Evolutionary conservation across 164 flowering plant species (phyloP).

Genomic region (Magnolia kwangsiensis): DNA sequence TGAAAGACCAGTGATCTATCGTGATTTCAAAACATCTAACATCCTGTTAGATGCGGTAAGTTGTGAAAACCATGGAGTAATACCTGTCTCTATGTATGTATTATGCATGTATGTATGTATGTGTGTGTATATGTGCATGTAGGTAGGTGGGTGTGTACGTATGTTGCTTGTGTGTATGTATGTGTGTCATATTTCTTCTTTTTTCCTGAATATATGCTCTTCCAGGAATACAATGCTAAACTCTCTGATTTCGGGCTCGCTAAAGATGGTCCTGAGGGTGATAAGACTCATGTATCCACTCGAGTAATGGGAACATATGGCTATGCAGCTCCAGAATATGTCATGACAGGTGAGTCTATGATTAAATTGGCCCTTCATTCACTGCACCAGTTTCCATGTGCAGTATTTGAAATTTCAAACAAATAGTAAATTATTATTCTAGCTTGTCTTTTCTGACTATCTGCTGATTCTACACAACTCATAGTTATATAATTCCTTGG

Average conservation of each 20-base stretch:
- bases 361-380: too few relatives aligned
- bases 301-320: slow-evolving; percentile 91
- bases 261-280: slow-evolving; percentile 86
- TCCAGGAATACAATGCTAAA: slow-evolving; percentile 78
- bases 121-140: background rate
- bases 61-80: background rate
- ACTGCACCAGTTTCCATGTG: too few relatives aligned
- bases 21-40: slow-evolving; percentile 44
- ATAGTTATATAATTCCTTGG: too few relatives aligned
- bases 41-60: slow-evolving; percentile 46
- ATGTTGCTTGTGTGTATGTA: background rate
- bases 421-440: too few relatives aligned
- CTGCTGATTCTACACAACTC: too few relatives aligned
- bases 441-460: too few relatives aligned
- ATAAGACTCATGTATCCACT: slow-evolving; percentile 80
- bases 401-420: too few relatives aligned
- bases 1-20: slow-evolving; percentile 41
- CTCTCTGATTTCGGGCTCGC: slow-evolving; percentile 86
- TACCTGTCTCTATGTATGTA: too few relatives aligned
- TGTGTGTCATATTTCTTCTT: background rate
- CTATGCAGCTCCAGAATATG: slow-evolving; percentile 84
- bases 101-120: background rate
- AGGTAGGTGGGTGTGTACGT: too few relatives aligned
- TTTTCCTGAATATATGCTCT: slow-evolving; percentile 8
- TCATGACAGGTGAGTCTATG: slow-evolving; percentile 60